Percentiles rank a stretch among this genome's conserved stretches.
Conservation (phyloP, 2,329 filamentous ascomycete genomes). For the Botrytis elliptica region DNA sequence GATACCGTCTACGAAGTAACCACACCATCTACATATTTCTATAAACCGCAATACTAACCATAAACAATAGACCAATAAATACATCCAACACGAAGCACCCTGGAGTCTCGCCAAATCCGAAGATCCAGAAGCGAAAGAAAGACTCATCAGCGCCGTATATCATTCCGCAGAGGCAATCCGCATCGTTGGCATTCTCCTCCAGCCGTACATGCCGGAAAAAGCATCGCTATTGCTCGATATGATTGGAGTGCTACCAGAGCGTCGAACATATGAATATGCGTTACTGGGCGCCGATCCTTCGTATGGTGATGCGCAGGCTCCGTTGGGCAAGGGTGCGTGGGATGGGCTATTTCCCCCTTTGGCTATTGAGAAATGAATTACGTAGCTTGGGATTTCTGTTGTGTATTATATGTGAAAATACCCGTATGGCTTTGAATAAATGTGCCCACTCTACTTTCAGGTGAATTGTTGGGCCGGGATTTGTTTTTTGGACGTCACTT, state of each 20-base stretch:
- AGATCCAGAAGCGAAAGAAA: neutral
- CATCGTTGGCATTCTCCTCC: slow-evolving; percentile 77
- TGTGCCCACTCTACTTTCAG: neutral
- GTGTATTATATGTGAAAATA: neutral
- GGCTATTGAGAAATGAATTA: slow-evolving; percentile 43
- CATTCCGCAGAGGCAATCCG: slow-evolving; percentile 73
- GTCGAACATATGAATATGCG: slow-evolving; percentile 63
- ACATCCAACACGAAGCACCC: slow-evolving; percentile 62
- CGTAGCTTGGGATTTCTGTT: neutral
- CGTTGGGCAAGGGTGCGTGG: slow-evolving; percentile 42
- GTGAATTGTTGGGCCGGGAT: neutral
- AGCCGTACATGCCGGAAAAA: slow-evolving; percentile 87
- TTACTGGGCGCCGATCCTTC: slow-evolving; percentile 60
- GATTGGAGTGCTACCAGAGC: slow-evolving; percentile 65
- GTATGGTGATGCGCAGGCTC: slow-evolving; percentile 57
- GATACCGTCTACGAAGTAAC: slow-evolving; percentile 58
- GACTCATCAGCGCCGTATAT: slow-evolving; percentile 62
- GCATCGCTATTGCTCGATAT: slow-evolving; percentile 70
- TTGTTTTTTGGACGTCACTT: neutral
- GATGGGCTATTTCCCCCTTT: slow-evolving; percentile 54
- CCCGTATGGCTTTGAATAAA: neutral
- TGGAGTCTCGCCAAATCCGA: slow-evolving; percentile 58
- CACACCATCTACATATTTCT: neutral
- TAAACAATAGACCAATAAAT: slow-evolving; percentile 58
- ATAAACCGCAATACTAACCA: neutral